phyloP scores from a whole-genome alignment of 441 rosid species.

The Syzygium malaccense region DNA sequence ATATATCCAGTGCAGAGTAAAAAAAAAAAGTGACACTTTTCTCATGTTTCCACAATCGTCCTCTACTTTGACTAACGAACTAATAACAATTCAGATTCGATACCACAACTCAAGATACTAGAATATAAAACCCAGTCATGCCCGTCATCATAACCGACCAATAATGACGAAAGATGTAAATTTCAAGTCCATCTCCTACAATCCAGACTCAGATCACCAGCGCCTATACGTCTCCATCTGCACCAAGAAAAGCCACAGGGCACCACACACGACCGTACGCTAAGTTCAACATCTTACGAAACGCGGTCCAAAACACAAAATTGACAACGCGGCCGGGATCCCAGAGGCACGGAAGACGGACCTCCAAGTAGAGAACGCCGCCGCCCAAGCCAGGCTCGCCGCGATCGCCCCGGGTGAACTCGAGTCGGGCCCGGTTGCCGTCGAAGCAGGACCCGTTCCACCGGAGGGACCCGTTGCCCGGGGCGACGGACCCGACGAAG shows the following conservation, averaged over 20 bases:
- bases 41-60: neutral
- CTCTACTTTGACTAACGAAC: neutral
- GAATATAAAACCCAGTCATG: neutral
- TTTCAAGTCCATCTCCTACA: neutral
- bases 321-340: neutral
- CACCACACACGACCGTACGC: neutral
- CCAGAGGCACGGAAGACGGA: neutral
- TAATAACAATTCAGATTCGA: neutral
- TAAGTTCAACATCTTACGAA: neutral
- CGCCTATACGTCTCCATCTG: neutral
- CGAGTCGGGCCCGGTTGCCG: constrained; percentile 70
- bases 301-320: neutral
- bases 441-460: constrained; percentile 96
- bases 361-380: constrained; percentile 75
- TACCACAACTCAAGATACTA: neutral
- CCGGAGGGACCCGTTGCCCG: constrained; percentile 41
- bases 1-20: neutral
- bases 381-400: constrained; percentile 60
- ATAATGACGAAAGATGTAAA: neutral
- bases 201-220: neutral
- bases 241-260: neutral
- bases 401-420: constrained; percentile 52
- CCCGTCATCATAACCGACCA: neutral
- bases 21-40: neutral
- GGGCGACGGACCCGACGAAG: constrained; percentile 69